Evolutionary conservation across 257 asterid genomes (phyloP), one percentile per base, ranked within the genome.

Genomic region (Capsicum rhomboideum): DNA sequence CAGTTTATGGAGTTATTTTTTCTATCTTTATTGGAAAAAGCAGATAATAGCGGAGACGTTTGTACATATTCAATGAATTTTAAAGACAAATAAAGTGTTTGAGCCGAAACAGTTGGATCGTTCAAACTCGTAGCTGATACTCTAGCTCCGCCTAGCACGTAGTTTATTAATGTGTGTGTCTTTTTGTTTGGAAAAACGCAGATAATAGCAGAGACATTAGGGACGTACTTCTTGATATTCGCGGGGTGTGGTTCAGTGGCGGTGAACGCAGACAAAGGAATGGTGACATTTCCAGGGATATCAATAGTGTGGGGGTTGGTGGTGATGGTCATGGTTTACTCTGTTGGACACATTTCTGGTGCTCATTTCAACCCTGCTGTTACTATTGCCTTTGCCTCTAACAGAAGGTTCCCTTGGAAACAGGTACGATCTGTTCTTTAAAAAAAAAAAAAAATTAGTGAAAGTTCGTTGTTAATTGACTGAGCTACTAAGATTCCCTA

Each of bases 321-420:
- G 28, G 98, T 95, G 8, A 94, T 92, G 98, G 95, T 95, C 9
- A 94, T 95, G 97, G 90, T 92, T 21, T 95, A 95, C 87, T 87
- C 98, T 50, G 91, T 94, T 83, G 97, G 98, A 4, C 99, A 95
- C 44, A 93, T 95, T 80, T 95, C 98, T 87, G 98, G 98, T 82
- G 98, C 97, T 37, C 98, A 95, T 83, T 93, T 95, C 75, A 95
- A 95, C 85, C 98, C 97, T 42, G 98, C 98, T 84, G 98, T 93
- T 13, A 93, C 97, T 81, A 85, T 95, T 79, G 97, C 97, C 9
- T 95, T 95, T 68, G 99, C 98, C 52, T 54, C 97, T 53, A 90
- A 88, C 93, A 92, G 89, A 84, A 91, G 96, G 72, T 95, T 95
- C 87, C 93, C 98, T 0, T 94, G 95, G 95, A 92, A 93, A 87